Conservation (phyloP, 2,329 filamentous ascomycete genomes). For the Lithohypha guttulata region DNA sequence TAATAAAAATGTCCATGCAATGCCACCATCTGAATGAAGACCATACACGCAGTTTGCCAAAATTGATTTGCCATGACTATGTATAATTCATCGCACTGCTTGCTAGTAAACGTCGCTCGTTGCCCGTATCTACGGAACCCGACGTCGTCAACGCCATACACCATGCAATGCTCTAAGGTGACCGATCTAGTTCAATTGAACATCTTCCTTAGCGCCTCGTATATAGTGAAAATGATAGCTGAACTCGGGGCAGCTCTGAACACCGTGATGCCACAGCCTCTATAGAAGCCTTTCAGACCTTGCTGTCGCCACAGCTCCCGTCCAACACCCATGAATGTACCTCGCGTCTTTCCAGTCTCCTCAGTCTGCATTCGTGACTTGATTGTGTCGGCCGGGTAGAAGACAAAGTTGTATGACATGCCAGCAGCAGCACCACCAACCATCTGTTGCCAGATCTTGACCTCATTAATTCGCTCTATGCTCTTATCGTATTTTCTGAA, state of each 20-base stretch:
- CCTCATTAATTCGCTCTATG: conserved; percentile 18
- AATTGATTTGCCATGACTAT: too few species aligned
- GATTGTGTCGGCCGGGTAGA: conserved; percentile 94
- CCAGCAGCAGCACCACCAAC: conserved; percentile 77
- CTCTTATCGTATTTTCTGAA: conserved; percentile 51
- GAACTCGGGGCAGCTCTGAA: conserved; percentile 81
- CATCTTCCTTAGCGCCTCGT: conserved; percentile 68
- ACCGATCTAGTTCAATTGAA: too few species aligned
- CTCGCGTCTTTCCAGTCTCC: conserved; percentile 32
- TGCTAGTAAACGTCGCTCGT: too few species aligned
- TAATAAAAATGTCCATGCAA: too few species aligned
- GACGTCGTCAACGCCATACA: too few species aligned
- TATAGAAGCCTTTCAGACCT: conserved; percentile 75
- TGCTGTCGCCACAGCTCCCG: conserved; percentile 67
- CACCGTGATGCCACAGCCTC: conserved; percentile 90
- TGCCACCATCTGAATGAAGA: too few species aligned
- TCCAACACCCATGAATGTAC: conserved; percentile 27
- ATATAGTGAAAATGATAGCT: conserved; percentile 96
- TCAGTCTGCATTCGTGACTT: conserved; percentile 95
- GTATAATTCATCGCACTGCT: too few species aligned
- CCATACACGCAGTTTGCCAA: too few species aligned
- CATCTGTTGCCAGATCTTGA: conserved; percentile 80
- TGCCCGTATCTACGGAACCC: too few species aligned
- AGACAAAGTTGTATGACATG: conserved; percentile 91
- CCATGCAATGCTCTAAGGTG: too few species aligned